These are phyloP conservation scores for Hypoxylon sp. DNA, from an alignment of 2,329 filamentous ascomycete genomes.

Conservation along the genomic window DNA sequence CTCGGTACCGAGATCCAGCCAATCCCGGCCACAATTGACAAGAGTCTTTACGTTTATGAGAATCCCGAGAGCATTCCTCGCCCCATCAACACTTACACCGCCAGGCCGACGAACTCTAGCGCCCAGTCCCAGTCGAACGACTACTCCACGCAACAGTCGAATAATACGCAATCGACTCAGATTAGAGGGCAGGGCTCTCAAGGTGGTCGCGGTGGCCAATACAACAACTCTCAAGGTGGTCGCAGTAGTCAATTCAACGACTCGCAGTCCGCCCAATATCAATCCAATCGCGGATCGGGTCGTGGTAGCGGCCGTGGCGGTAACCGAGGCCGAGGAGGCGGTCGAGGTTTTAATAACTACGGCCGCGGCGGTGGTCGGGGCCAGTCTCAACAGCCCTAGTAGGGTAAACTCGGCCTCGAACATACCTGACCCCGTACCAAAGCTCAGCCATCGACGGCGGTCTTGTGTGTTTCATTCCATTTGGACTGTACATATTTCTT, in stretches of 20 bases:
- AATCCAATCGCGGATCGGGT: conserved; percentile 47
- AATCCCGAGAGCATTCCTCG: conserved; percentile 94
- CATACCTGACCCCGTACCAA: conserved; percentile 10
- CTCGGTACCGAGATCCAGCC: conserved; percentile 96
- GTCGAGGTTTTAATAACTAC: conserved; percentile 53
- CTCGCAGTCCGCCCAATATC: conserved; percentile 51
- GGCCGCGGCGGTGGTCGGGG: conserved; percentile 52
- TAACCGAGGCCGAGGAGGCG: conserved; percentile 48
- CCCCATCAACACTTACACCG: conserved; percentile 69
- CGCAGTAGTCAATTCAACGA: conserved; percentile 51
- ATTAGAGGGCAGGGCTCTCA: conserved; percentile 47
- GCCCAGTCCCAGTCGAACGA: conserved; percentile 48
- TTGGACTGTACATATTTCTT: conserved; percentile 52
- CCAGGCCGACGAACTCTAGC: conserved; percentile 35
- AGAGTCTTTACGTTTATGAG: conserved; percentile 98
- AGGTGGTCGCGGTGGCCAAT: conserved; percentile 47
- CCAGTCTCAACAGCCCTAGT: conserved; percentile 51
- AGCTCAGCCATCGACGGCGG: conserved; percentile 14
- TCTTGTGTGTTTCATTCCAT: conserved; percentile 27
- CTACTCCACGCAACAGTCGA: conserved; percentile 44
- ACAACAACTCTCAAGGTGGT: conserved; percentile 41
- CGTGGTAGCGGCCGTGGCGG: conserved; percentile 47
- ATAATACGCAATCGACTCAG: conserved; percentile 45
- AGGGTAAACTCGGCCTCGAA: conserved; percentile 29
- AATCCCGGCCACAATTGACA: conserved; percentile 95